Evolutionary conservation across 179 eudicot species (phyloP), one percentile per base, ranked within the genome.

Genomic region (Silene vulgaris): DNA sequence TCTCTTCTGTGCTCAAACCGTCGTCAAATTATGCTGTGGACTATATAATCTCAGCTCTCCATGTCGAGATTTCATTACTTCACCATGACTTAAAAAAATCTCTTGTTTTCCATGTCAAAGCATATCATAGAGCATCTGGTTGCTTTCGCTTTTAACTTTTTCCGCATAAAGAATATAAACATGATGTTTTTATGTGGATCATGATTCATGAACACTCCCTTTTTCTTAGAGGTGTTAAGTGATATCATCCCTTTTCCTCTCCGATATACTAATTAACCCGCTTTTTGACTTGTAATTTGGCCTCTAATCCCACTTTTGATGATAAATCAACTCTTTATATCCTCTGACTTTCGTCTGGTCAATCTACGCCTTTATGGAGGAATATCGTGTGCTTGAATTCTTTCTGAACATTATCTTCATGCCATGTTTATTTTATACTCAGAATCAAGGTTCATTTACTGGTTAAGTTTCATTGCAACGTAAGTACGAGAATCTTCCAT

Each of bases 321-420:
- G 69, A 28, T 9, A 45, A 45, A 72, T 76, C 74, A 71, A 43
- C 63, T 72, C 29, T 72, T 80, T 40, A 43, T 50, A 72, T 80
- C 72, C 14, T 72, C 73, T 66, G 82, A 72, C 76, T 66, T 37
- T n/a, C 35, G 76, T 72, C 28, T 28, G 70, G 79, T 76, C 74
- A 72, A 80, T 48, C 0, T 32, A 32, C 16, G 48, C 72, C 12
- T 66, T 66, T 30, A 66, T 35, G 12, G 19, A 40, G 65, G 80
- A 75, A 43, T 71, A 71, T 72, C 26, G 37, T 26, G 48, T 64
- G 35, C 21, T 80, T 75, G 54, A 73, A 75, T 17, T 73, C 50
- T 63, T n/a, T 70, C 72, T 75, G 68, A 17, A 52, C 71, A 48
- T n/a, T 73, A 57, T 17, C 65, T 70, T 75, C 56, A 65, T 70